phyloP scores from a whole-genome alignment of 148 eudicot genomes.

The Cornus kousa region DNA sequence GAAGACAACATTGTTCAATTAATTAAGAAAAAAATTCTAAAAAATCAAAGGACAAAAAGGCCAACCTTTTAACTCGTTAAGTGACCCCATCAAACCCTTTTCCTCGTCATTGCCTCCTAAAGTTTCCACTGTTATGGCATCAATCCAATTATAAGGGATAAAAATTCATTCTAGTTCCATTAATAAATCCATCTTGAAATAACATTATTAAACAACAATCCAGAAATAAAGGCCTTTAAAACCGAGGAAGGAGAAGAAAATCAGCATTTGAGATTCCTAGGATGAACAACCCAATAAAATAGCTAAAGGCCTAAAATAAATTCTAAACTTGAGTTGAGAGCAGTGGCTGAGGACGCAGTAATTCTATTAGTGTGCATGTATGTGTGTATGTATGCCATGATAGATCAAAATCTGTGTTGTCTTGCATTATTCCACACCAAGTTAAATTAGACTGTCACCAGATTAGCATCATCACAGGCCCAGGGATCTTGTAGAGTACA shows the following conservation, averaged over 20 bases:
- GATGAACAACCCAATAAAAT: background rate
- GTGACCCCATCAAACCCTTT: constrained; percentile 43
- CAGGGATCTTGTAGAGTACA: too few species aligned
- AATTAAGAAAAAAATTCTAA: background rate
- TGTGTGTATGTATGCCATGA: too few species aligned
- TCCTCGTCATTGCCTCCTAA: constrained; percentile 56
- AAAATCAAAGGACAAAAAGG: constrained; percentile 2
- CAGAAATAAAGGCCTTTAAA: background rate
- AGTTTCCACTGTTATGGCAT: constrained; percentile 28
- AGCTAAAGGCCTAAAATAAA: too few species aligned
- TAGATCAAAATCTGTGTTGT: background rate
- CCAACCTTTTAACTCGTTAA: constrained; percentile 84
- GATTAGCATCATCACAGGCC: too few species aligned
- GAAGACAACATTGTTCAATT: background rate
- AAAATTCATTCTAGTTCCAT: background rate
- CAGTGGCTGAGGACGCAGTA: too few species aligned
- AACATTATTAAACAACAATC: background rate
- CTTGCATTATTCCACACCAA: background rate
- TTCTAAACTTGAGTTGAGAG: background rate
- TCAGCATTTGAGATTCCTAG: background rate
- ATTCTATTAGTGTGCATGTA: background rate
- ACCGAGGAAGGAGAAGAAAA: background rate
- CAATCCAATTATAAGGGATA: constrained; percentile 2
- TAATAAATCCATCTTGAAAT: background rate
- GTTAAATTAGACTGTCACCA: too few species aligned